phyloP scores from a whole-genome alignment of 768 basidiomycete species.

The Termitomyces eurrhizus region DNA sequence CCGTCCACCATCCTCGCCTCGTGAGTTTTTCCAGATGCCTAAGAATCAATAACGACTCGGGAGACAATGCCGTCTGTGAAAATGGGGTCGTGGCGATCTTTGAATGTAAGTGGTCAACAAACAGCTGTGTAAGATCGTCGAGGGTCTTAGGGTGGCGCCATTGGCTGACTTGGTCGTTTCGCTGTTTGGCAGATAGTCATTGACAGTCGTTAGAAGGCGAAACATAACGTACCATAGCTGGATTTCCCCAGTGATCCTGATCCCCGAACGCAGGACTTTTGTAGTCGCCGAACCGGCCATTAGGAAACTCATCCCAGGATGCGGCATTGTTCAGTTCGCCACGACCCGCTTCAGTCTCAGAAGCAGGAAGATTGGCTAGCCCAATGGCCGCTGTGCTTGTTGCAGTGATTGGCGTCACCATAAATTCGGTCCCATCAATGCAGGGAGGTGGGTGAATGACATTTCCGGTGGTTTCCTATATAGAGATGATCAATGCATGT shows the following conservation, averaged over 20 bases:
- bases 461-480: slow-evolving; percentile 34
- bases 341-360: slow-evolving; percentile 56
- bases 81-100: slow-evolving; percentile 81
- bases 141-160: slow-evolving; percentile 73
- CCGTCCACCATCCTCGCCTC: slow-evolving; percentile 86
- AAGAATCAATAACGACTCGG: slow-evolving; percentile 81
- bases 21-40: slow-evolving; percentile 75
- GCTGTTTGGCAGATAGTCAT: slow-evolving; percentile 31
- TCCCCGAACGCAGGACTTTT: slow-evolving; percentile 94
- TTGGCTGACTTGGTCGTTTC: slow-evolving; percentile 54
- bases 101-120: slow-evolving; percentile 76
- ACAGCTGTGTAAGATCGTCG: slow-evolving; percentile 73
- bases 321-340: slow-evolving; percentile 76
- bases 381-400: slow-evolving; percentile 56
- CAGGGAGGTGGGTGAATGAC: slow-evolving; percentile 23
- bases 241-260: slow-evolving; percentile 74
- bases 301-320: slow-evolving; percentile 95
- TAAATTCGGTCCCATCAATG: slow-evolving; percentile 30
- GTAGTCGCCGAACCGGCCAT: slow-evolving; percentile 96
- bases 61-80: slow-evolving; percentile 74
- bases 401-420: slow-evolving; percentile 65
- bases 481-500: slow-evolving; percentile 1
- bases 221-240: slow-evolving; percentile 48
- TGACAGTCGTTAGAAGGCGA: neutral
- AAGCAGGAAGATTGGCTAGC: slow-evolving; percentile 44